phyloP scores from a whole-genome alignment of 257 asterid species.

The Nicotiana tabacum region DNA sequence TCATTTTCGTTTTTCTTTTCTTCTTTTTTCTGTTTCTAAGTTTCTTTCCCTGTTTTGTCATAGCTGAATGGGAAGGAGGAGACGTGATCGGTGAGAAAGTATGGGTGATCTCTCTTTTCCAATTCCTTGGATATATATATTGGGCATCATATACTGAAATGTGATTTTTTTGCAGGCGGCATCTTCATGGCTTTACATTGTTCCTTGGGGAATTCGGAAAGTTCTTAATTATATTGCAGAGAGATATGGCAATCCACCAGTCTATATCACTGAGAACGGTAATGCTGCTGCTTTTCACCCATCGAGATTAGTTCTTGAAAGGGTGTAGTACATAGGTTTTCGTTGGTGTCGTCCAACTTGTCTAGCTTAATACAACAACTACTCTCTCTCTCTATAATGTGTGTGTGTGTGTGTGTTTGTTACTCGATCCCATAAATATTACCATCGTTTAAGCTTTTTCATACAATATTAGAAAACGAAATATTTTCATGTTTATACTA shows the following conservation, averaged over 20 bases:
- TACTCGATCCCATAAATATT: not conserved
- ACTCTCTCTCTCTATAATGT: too few relatives aligned
- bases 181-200: conserved; percentile 46
- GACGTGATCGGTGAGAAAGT: conserved; percentile 52
- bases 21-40: conserved; percentile 3
- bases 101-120: not conserved
- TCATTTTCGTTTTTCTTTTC: not conserved
- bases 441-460: not conserved
- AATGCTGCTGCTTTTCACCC: conserved; percentile 6
- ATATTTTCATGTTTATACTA: not conserved
- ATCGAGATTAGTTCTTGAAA: not conserved
- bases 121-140: not conserved
- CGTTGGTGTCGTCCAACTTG: not conserved
- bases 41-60: not conserved
- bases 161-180: conserved; percentile 37
- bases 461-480: not conserved
- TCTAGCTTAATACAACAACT: not conserved
- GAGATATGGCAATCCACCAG: conserved; percentile 41
- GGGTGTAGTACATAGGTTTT: not conserved
- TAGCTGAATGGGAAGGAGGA: conserved; percentile 54
- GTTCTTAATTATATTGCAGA: conserved; percentile 36
- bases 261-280: conserved; percentile 52
- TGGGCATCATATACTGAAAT: not conserved
- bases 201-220: conserved; percentile 53
- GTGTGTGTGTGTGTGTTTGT: not conserved